Evolutionary conservation across 2,329 filamentous ascomycete genomes (phyloP).

Genomic region (Elsinoe fawcettii): DNA sequence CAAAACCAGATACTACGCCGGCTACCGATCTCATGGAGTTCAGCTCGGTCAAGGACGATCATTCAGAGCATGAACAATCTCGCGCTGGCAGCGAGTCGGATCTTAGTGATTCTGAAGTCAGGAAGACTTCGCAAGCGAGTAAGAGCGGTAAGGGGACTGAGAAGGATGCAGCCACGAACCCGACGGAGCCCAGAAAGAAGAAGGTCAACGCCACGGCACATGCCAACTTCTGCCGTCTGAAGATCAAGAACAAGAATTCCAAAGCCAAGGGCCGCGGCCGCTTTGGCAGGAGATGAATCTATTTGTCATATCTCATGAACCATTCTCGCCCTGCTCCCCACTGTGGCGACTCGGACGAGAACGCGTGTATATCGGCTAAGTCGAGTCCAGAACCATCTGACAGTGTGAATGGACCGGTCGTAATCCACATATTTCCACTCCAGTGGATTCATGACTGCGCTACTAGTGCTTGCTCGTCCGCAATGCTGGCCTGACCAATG

Average conservation of each 20-base stretch:
- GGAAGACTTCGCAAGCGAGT: not conserved
- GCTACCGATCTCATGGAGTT: not conserved
- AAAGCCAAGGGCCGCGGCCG: conserved; percentile 36
- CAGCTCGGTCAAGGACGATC: conserved; percentile 4
- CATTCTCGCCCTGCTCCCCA: not conserved
- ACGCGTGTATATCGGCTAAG: too few species aligned
- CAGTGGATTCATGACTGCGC: too few species aligned
- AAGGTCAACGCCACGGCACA: conserved; percentile 42
- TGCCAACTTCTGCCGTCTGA: conserved; percentile 42
- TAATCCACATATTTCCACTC: too few species aligned
- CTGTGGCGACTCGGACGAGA: not conserved
- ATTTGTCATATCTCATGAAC: conserved; percentile 15
- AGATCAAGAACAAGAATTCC: conserved; percentile 44
- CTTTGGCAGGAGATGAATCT: conserved; percentile 27
- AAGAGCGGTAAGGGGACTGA: not conserved
- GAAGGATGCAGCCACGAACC: not conserved
- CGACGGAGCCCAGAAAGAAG: conserved; percentile 21
- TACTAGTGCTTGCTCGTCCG: too few species aligned
- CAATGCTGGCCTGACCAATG: too few species aligned
- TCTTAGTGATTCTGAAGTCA: not conserved
- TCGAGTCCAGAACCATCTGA: too few species aligned
- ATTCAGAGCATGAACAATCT: not conserved
- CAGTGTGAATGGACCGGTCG: too few species aligned
- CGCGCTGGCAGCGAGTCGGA: not conserved
- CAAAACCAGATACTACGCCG: not conserved